These are phyloP conservation scores for Babesia ovata DNA, from an alignment of 169 alveolate genomes.

Conservation along the genomic window DNA sequence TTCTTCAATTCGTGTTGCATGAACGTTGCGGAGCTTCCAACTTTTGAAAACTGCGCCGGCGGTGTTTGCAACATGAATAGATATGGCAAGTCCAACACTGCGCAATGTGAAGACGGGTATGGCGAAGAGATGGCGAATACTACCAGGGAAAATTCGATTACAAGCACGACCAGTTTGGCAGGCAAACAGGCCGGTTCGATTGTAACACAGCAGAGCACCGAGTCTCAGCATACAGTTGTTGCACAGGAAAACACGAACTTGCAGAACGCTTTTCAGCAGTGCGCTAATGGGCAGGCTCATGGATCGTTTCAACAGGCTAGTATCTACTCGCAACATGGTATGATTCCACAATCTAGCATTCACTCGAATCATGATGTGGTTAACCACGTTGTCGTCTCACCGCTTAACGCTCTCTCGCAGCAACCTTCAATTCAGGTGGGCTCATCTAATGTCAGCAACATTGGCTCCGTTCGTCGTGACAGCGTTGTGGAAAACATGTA, in stretches of 20 bases:
- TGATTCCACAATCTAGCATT: slow-evolving; percentile 17
- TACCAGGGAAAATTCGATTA: slow-evolving; percentile 15
- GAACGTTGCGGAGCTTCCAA: not conserved
- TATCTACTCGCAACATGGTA: slow-evolving; percentile 7
- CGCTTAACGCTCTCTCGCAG: not conserved
- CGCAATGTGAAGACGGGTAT: slow-evolving; percentile 1
- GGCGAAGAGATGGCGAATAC: not conserved
- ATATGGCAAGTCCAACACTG: not conserved
- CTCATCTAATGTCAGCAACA: not conserved
- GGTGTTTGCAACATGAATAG: not conserved
- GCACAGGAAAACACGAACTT: not conserved
- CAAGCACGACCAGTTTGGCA: not conserved
- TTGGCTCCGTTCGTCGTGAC: not conserved
- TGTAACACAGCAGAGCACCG: not conserved
- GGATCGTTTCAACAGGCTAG: not conserved
- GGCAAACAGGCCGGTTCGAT: not conserved
- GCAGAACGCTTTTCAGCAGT: no score
- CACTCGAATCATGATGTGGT: not conserved
- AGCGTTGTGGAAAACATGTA: slow-evolving; percentile 4
- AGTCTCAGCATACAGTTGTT: not conserved
- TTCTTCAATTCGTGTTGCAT: slow-evolving; percentile 38
- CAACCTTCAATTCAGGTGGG: slow-evolving; percentile 19
- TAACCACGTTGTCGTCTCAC: not conserved
- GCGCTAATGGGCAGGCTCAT: not conserved
- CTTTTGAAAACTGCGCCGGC: not conserved